These are phyloP conservation scores for Leccinum griseonigrum DNA, from an alignment of 1,284 basidiomycete genomes.

Conservation along the genomic window DNA sequence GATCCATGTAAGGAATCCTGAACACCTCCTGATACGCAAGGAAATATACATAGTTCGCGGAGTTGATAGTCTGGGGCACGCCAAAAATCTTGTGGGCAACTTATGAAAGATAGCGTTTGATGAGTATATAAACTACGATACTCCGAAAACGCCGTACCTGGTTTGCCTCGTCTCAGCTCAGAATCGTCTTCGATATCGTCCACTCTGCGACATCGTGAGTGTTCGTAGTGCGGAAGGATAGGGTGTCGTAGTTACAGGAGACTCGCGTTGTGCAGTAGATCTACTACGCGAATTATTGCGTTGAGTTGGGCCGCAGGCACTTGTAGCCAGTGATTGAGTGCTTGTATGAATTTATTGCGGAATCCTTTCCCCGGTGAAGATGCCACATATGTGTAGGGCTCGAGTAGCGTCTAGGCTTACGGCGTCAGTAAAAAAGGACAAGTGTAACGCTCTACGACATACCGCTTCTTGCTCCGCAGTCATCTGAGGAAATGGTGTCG, in stretches of 20 bases:
- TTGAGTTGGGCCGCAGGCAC: conserved; percentile 74
- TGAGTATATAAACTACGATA: not conserved
- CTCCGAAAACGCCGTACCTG: conserved; percentile 44
- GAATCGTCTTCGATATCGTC: conserved; percentile 86
- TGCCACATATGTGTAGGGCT: conserved; percentile 88
- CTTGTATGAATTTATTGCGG: conserved; percentile 82
- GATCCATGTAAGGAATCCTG: conserved; percentile 20
- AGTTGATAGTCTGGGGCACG: conserved; percentile 80
- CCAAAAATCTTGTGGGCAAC: conserved; percentile 84
- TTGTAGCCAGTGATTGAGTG: conserved; percentile 90
- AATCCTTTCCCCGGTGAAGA: conserved; percentile 94
- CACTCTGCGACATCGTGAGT: conserved; percentile 45
- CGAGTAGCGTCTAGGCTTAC: conserved; percentile 55
- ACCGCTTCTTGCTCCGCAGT: conserved; percentile 22
- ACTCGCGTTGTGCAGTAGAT: conserved; percentile 92
- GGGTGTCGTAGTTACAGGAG: conserved; percentile 37
- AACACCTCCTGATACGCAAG: conserved; percentile 79
- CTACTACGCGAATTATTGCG: conserved; percentile 76
- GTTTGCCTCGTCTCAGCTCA: conserved; percentile 70
- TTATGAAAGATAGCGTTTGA: conserved; percentile 18
- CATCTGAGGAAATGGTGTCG: conserved; percentile 10
- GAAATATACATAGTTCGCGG: conserved; percentile 91
- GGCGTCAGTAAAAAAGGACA: not conserved
- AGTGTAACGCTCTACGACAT: not conserved
- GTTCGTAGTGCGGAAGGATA: not conserved